Evolutionary conservation across 192 early-diverging fungal species (phyloP).

Genomic region (Backusella macrospora): DNA sequence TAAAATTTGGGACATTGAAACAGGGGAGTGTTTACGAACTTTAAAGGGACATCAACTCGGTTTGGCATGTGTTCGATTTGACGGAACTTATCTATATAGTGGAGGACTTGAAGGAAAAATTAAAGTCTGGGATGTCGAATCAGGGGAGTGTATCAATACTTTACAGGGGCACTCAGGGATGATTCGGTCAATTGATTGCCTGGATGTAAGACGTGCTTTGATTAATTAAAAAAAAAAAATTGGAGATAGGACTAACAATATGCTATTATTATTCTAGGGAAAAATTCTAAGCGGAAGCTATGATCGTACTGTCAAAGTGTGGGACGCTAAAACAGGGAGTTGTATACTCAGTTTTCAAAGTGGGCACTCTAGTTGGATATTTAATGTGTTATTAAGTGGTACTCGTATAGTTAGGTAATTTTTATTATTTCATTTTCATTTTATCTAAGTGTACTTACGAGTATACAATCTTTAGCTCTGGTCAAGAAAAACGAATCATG

Average conservation of each 20-base stretch:
- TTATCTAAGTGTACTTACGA: not conserved
- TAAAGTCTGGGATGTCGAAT: slow-evolving; percentile 59
- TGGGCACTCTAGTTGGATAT: slow-evolving; percentile 92
- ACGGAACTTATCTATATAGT: slow-evolving; percentile 70
- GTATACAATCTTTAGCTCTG: slow-evolving; percentile 23
- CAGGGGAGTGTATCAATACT: slow-evolving; percentile 62
- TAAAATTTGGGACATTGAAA: slow-evolving; percentile 78
- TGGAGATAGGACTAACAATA: not conserved
- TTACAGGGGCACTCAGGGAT: slow-evolving; percentile 70
- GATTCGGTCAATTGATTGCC: slow-evolving; percentile 85
- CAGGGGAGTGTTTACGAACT: slow-evolving; percentile 67
- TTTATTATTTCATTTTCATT: not conserved
- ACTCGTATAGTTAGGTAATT: slow-evolving; percentile 50
- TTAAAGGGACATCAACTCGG: slow-evolving; percentile 80
- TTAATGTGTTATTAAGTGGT: slow-evolving; percentile 91
- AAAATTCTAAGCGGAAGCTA: slow-evolving; percentile 87
- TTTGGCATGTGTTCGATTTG: slow-evolving; percentile 80
- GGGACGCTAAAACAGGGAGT: slow-evolving; percentile 83
- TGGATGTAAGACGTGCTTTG: slow-evolving; percentile 45
- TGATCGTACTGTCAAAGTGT: slow-evolving; percentile 92
- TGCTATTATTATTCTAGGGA: slow-evolving; percentile 27
- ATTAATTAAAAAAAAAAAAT: slow-evolving; percentile 26
- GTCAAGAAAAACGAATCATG: slow-evolving; percentile 47
- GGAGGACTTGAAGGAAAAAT: slow-evolving; percentile 81
- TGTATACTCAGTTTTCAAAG: slow-evolving; percentile 61